Conservation (phyloP, 31 red algal species). For the Porphyra umbilicalis region DNA sequence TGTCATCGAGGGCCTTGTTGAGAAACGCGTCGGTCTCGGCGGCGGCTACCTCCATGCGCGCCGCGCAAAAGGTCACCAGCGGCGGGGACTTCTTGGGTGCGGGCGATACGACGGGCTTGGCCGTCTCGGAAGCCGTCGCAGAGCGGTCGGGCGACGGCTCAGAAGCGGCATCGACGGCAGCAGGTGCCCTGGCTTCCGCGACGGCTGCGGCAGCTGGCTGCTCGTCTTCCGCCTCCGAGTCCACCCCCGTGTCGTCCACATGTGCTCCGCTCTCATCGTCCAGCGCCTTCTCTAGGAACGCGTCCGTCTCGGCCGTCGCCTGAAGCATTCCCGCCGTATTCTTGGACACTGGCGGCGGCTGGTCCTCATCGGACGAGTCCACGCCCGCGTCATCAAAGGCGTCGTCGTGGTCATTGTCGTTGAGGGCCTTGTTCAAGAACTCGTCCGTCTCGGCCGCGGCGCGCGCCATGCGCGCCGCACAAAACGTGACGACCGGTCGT, state of each 20-base stretch:
- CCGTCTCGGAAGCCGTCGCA: not conserved
- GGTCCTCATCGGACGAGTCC: not conserved
- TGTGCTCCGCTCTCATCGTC: not conserved
- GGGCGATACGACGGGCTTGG: not conserved
- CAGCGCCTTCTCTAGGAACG: not conserved
- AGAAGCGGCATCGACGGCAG: not conserved
- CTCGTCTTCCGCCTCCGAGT: not conserved
- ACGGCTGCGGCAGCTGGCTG: not conserved
- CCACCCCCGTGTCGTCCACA: not conserved
- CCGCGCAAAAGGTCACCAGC: not conserved
- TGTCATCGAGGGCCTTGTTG: not conserved
- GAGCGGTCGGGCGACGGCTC: not conserved
- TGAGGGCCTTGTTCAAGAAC: not conserved
- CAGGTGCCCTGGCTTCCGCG: not conserved
- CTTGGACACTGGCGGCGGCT: not conserved
- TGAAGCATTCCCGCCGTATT: not conserved
- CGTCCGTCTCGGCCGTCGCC: not conserved
- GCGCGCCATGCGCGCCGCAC: not conserved
- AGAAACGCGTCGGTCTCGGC: not conserved
- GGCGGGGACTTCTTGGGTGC: not conserved
- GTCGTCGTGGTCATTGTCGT: not conserved
- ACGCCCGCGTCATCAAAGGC: not conserved
- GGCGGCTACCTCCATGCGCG: not conserved
- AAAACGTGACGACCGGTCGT: not conserved
- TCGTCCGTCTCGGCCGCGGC: not conserved